A percentile compares a stretch with the other conserved stretches of the same genome.
phyloP scores from a whole-genome alignment of 2,329 filamentous ascomycete genomes.

The Grosmannia serpens region DNA sequence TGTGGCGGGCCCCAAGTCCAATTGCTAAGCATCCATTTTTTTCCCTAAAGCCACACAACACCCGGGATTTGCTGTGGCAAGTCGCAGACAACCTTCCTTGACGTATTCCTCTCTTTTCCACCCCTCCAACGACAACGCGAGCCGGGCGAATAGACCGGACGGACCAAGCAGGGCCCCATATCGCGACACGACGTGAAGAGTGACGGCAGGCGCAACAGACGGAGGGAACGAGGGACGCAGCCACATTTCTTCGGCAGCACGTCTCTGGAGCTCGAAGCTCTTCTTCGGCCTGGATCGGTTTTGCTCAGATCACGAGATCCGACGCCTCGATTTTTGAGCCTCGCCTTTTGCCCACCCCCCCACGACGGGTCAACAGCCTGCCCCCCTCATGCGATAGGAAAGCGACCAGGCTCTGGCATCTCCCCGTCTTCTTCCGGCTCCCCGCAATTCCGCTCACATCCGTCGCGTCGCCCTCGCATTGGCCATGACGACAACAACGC shows the following conservation, averaged over 20 bases:
- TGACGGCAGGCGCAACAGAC: background rate
- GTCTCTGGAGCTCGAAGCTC: background rate
- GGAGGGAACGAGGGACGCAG: background rate
- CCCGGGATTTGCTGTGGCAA: background rate
- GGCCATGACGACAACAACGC: background rate
- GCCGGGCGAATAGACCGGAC: background rate
- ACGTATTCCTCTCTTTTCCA: background rate
- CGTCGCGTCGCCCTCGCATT: background rate
- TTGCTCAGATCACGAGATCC: background rate
- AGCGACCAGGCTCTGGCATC: background rate
- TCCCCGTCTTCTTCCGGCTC: background rate
- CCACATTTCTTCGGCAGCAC: background rate
- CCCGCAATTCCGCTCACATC: background rate
- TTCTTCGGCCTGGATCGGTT: background rate
- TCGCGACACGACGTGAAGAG: background rate
- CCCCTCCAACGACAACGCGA: background rate
- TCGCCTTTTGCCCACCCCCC: background rate
- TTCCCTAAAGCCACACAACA: background rate
- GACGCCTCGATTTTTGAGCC: background rate
- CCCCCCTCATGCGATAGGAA: background rate
- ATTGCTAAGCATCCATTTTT: conserved; percentile 3
- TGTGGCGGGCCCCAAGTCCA: background rate
- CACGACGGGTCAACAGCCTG: background rate
- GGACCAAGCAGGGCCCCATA: background rate
- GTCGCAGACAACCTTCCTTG: background rate